A percentile compares a stretch with the other conserved stretches of the same genome.
These are phyloP conservation scores for Trichoderma breve DNA, from an alignment of 2,329 filamentous ascomycete genomes.

Conservation along the genomic window DNA sequence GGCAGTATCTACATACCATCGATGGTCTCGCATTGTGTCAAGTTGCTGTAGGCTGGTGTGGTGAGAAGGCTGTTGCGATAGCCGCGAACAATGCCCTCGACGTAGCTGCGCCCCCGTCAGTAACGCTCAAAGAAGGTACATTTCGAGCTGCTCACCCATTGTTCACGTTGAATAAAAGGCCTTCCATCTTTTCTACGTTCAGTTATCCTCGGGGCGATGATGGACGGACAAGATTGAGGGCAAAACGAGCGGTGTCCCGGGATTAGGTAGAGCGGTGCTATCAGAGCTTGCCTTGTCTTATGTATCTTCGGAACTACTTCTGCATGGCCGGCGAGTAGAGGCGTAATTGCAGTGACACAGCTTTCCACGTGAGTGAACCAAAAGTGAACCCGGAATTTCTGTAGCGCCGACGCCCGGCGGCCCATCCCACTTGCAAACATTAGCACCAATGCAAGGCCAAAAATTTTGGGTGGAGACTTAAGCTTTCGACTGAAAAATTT, in stretches of 20 bases:
- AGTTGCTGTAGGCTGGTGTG: constrained; percentile 85
- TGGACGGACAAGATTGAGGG: neutral
- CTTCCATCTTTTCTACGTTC: constrained; percentile 64
- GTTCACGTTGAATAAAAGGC: constrained; percentile 90
- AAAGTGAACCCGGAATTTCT: constrained; percentile 26
- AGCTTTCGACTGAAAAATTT: constrained; percentile 45
- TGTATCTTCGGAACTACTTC: constrained; percentile 7
- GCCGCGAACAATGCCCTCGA: constrained; percentile 95
- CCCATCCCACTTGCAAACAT: constrained; percentile 31
- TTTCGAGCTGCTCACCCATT: constrained; percentile 66
- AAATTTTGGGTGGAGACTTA: constrained; percentile 40
- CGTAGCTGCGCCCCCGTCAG: constrained; percentile 62
- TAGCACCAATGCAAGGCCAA: constrained; percentile 39
- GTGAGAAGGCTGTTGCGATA: constrained; percentile 94
- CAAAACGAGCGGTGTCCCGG: neutral
- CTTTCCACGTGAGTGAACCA: constrained; percentile 25
- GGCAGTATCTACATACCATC: constrained; percentile 62
- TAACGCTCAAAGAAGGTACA: neutral
- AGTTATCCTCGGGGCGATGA: neutral
- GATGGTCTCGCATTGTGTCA: constrained; percentile 96
- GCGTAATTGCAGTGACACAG: constrained; percentile 17
- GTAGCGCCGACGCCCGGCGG: constrained; percentile 28
- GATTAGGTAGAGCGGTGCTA: neutral
- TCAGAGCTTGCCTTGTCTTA: neutral
- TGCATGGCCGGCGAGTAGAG: constrained; percentile 13